These are phyloP conservation scores for Onygenales sp. DNA, from an alignment of 2,329 filamentous ascomycete genomes.

Conservation along the genomic window DNA sequence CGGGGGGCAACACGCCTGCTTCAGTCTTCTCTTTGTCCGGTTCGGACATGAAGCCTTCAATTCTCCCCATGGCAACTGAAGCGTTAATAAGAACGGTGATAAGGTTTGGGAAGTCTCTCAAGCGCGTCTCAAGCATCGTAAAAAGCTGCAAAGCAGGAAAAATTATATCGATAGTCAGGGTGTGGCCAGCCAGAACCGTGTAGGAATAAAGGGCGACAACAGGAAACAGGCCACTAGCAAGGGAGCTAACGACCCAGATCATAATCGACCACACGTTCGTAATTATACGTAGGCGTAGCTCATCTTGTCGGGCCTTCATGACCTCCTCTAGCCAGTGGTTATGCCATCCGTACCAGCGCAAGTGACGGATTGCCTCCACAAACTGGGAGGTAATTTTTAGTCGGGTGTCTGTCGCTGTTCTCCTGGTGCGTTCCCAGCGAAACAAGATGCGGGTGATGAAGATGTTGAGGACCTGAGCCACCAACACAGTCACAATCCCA, in stretches of 20 bases:
- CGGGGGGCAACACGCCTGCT: slow-evolving; percentile 14
- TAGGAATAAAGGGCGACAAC: slow-evolving; percentile 75
- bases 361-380: slow-evolving; percentile 72
- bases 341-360: slow-evolving; percentile 78
- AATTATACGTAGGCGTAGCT: slow-evolving; percentile 56
- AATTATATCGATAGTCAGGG: slow-evolving; percentile 68
- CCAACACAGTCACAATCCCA: slow-evolving; percentile 58
- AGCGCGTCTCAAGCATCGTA: slow-evolving; percentile 59
- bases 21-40: slow-evolving; percentile 66
- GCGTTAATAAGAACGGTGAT: slow-evolving; percentile 73
- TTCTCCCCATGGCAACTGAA: slow-evolving; percentile 68
- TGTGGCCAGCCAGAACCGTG: slow-evolving; percentile 58
- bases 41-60: slow-evolving; percentile 79
- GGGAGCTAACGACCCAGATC: slow-evolving; percentile 60
- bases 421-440: slow-evolving; percentile 59
- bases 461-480: slow-evolving; percentile 62
- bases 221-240: slow-evolving; percentile 66
- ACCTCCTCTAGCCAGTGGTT: slow-evolving; percentile 62
- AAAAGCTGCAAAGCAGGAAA: slow-evolving; percentile 83
- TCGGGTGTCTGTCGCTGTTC: slow-evolving; percentile 64
- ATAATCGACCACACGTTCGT: slow-evolving; percentile 53
- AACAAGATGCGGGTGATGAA: slow-evolving; percentile 58
- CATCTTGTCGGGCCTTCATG: slow-evolving; percentile 56
- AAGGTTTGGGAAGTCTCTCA: slow-evolving; percentile 65
- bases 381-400: slow-evolving; percentile 77